Evolutionary conservation across 108 stramenopile genomes (phyloP), one percentile per base, ranked within the genome.

Genomic region (Schizochytrium sp.): DNA sequence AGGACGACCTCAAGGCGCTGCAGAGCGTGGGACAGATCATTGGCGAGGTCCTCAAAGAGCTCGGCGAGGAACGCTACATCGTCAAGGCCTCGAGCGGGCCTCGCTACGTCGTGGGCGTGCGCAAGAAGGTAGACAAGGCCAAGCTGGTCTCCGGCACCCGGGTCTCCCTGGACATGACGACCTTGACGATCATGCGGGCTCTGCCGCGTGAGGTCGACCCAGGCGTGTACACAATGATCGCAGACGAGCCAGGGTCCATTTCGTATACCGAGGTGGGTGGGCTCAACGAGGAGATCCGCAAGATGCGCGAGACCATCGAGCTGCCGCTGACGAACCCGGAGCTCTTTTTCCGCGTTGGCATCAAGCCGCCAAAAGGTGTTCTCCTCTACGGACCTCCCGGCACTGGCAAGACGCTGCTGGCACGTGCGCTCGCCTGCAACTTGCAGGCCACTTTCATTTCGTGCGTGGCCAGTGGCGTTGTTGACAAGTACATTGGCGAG

Each of bases 401-500:
- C 45, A 98, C 97, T 5, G 97, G 96, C 57, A 98, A 98, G 93
- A 99, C 97, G 0, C 92, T 98, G 12, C 91, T 97, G 8, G 97
- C 98, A 28, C 95, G 97, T 43, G 99, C 98, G 44, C 91, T 99
- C 63, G 98, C 99, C 28, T 96, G 95, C 93, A 98, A 98, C 93
- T 97, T 98, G 91, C 95, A 92, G 87, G 99, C 97, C 14, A 98
- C 97, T 51, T 99, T 99, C 93, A 93, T 99, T 69, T 97, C 98
- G 92, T 97, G 98, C 44, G 97, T 99, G 8, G 99, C 98, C 16
- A 97, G 96, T 8, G 99, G 97, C 34, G 97, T 99, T 92, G 98
- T 99, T 57, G 98, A 99, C 93, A 99, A 99, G 93, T 99, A 99
- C 95, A 98, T 99, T 90, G 98, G 98, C 60, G 98, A 99, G 94